Evolutionary conservation across 1,139 yeast species (phyloP).

Genomic region (Sugiyamaella neomexicana): DNA sequence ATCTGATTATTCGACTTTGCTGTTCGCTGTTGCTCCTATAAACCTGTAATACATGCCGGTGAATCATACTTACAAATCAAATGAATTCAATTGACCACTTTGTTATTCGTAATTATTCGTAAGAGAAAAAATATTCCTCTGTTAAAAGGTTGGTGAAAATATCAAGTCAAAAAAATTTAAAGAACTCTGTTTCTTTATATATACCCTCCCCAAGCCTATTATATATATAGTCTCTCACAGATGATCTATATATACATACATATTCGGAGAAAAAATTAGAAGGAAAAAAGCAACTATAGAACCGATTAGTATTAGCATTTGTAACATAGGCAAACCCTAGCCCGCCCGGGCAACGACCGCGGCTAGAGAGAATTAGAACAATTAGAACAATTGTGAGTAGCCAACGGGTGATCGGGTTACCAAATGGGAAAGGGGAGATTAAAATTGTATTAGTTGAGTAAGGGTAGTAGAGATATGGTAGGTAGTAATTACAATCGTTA

Average conservation of each 20-base stretch:
- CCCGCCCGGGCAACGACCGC: conserved; percentile 9
- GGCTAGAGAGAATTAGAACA: background rate
- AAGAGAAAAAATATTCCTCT: background rate
- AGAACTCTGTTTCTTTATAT: too few species aligned
- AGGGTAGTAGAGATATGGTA: too few species aligned
- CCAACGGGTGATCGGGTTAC: background rate
- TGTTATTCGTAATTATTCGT: background rate
- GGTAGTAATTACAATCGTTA: too few species aligned
- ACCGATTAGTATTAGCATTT: conserved; percentile 4
- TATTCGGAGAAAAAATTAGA: background rate
- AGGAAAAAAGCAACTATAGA: conserved; percentile 4
- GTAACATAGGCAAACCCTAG: conserved; percentile 3
- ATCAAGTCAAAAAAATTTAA: background rate
- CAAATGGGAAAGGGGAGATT: background rate
- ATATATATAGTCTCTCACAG: background rate
- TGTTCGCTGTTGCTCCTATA: too few species aligned
- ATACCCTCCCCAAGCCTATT: background rate
- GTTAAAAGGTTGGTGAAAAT: background rate
- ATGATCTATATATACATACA: background rate
- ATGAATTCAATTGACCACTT: background rate
- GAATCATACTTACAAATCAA: too few species aligned
- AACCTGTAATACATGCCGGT: too few species aligned
- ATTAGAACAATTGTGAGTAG: background rate
- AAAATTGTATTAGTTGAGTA: background rate
- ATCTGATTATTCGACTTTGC: too few species aligned